Conservation (phyloP, 805 yeast genomes). For the Blastobotrys peoriensis region DNA sequence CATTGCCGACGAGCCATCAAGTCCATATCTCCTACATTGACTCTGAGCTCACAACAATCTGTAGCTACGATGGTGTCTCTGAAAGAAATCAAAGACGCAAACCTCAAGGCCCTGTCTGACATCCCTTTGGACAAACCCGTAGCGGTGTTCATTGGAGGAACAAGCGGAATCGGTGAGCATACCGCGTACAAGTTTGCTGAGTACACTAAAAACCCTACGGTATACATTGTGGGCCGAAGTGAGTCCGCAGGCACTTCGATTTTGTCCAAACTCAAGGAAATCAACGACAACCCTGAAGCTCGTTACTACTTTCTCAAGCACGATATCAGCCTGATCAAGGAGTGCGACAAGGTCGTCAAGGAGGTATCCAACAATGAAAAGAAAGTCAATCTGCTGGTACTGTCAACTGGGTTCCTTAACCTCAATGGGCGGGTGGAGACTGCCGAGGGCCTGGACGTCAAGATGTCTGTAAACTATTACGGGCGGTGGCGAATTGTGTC, state of each 20-base stretch:
- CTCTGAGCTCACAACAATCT: no score
- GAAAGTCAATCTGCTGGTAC: conserved; percentile 19
- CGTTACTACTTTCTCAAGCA: conserved; percentile 18
- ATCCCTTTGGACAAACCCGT: conserved; percentile 4
- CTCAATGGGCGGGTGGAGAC: conserved; percentile 33
- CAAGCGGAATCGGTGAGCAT: conserved; percentile 26
- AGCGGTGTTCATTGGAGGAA: conserved; percentile 24
- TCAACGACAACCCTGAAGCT: conserved; percentile 15
- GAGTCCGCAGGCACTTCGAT: conserved; percentile 20
- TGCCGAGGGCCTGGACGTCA: conserved; percentile 24
- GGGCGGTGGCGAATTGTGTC: conserved; percentile 23
- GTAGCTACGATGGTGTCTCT: no score
- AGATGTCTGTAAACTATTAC: conserved; percentile 26
- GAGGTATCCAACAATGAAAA: conserved; percentile 12
- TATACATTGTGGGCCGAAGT: conserved; percentile 26
- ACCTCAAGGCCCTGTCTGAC: no score
- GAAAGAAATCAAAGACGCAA: no score
- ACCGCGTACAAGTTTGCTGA: conserved; percentile 24
- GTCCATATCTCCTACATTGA: no score
- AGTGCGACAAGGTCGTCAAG: conserved; percentile 15
- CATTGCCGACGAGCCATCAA: no score
- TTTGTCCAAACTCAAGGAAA: conserved; percentile 15
- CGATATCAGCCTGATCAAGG: conserved; percentile 19
- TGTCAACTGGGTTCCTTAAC: conserved; percentile 18
- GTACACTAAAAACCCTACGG: conserved; percentile 20